phyloP scores from a whole-genome alignment of 2,329 filamentous ascomycete genomes.

The Hymenoscyphus fructigenus region DNA sequence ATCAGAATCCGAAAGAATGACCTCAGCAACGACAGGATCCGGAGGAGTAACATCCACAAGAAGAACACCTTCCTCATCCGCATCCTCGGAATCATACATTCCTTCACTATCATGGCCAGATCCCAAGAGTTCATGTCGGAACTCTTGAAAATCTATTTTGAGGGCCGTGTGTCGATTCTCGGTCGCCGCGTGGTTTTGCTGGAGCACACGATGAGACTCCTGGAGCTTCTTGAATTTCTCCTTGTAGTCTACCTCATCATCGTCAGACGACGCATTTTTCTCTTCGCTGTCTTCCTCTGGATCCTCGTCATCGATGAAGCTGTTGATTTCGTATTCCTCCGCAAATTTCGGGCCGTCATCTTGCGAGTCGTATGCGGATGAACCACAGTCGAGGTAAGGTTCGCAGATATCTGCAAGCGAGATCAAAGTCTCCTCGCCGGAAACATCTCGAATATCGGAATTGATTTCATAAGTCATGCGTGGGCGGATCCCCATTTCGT shows the following conservation, averaged over 20 bases:
- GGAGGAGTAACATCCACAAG: slow-evolving; percentile 20
- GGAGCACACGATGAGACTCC: background rate
- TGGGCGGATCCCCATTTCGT: background rate
- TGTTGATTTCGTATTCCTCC: slow-evolving; percentile 30
- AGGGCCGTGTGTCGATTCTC: slow-evolving; percentile 10
- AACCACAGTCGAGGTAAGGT: slow-evolving; percentile 28
- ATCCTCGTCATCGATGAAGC: slow-evolving; percentile 19
- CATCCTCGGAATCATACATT: slow-evolving; percentile 7
- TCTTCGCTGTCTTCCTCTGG: slow-evolving; percentile 13
- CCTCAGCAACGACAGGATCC: slow-evolving; percentile 23
- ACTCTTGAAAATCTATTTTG: slow-evolving; percentile 13
- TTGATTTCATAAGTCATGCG: background rate
- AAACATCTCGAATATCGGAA: background rate
- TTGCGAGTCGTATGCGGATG: slow-evolving; percentile 34
- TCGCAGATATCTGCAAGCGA: slow-evolving; percentile 5
- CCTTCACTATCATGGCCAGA: slow-evolving; percentile 19
- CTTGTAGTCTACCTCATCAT: slow-evolving; percentile 27
- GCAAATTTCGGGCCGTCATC: slow-evolving; percentile 20
- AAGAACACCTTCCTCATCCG: slow-evolving; percentile 19
- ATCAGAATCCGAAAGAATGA: slow-evolving; percentile 26
- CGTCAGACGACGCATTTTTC: slow-evolving; percentile 14
- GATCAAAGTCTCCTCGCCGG: background rate
- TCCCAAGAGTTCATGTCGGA: slow-evolving; percentile 20
- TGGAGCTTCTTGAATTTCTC: slow-evolving; percentile 20
- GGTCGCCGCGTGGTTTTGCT: slow-evolving; percentile 10